phyloP scores from a whole-genome alignment of 768 basidiomycete species.

The Boletus reticuloceps region DNA sequence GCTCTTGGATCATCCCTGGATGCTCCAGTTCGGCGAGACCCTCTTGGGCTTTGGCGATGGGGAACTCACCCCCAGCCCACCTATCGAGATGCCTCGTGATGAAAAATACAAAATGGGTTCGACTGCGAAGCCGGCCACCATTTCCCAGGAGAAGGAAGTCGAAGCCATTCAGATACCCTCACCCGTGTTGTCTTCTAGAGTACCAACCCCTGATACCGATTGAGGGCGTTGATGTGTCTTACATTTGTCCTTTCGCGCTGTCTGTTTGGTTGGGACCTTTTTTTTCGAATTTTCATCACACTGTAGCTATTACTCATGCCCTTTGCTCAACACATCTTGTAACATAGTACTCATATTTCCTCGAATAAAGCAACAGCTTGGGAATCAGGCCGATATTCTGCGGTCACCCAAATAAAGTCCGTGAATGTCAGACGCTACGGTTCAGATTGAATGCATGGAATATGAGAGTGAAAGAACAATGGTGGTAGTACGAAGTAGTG shows the following conservation, averaged over 20 bases:
- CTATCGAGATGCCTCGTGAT: slow-evolving; percentile 44
- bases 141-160: slow-evolving; percentile 58
- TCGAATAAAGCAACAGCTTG: background rate
- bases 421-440: too few relatives aligned
- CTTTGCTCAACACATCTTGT: slow-evolving; percentile 1
- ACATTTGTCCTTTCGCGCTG: background rate
- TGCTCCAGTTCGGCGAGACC: slow-evolving; percentile 75
- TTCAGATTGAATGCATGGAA: too few relatives aligned
- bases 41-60: slow-evolving; percentile 66
- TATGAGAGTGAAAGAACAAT: too few relatives aligned
- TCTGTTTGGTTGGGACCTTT: background rate
- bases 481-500: too few relatives aligned
- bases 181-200: slow-evolving; percentile 45
- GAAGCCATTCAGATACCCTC: slow-evolving; percentile 53
- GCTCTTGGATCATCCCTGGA: slow-evolving; percentile 88
- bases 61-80: slow-evolving; percentile 51
- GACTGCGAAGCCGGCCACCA: slow-evolving; percentile 55
- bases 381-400: too few relatives aligned
- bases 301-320: slow-evolving; percentile 16
- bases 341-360: slow-evolving; percentile 1
- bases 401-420: too few relatives aligned
- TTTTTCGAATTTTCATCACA: slow-evolving; percentile 3
- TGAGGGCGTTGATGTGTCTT: slow-evolving; percentile 5
- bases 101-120: slow-evolving; percentile 48
- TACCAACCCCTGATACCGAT: slow-evolving; percentile 29